Conservation (phyloP, 352 stramenopile genomes). For the Phytophthora foliorum region DNA sequence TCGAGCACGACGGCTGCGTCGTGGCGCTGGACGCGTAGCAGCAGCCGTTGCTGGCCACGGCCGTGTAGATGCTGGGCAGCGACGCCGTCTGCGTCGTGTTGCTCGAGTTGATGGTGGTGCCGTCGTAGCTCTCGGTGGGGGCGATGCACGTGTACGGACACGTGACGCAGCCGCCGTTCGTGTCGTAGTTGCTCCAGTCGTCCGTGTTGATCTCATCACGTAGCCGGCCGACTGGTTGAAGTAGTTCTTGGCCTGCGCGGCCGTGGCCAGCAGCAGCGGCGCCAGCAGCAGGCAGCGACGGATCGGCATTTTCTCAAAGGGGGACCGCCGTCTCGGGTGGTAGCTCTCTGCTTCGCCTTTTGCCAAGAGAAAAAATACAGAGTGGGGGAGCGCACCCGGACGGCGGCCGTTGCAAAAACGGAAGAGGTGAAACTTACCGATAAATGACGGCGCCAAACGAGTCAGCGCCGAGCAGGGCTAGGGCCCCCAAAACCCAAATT, state of each 20-base stretch:
- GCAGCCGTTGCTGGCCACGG: conserved; percentile 77
- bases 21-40: conserved; percentile 75
- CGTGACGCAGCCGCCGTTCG: conserved; percentile 85
- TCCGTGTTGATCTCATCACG: conserved; percentile 74
- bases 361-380: conserved; percentile 52
- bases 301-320: conserved; percentile 1
- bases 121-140: conserved; percentile 73
- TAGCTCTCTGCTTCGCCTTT: conserved; percentile 27
- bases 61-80: conserved; percentile 80
- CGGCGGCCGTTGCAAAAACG: conserved; percentile 33
- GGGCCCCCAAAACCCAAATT: conserved; percentile 18
- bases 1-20: conserved; percentile 69
- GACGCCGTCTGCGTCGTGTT: conserved; percentile 79
- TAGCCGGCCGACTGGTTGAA: conserved; percentile 83
- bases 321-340: conserved; percentile 25
- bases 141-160: conserved; percentile 90
- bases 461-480: conserved; percentile 20
- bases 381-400: conserved; percentile 18
- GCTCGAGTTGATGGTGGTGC: conserved; percentile 80
- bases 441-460: conserved; percentile 37
- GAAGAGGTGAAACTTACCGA: conserved; percentile 33
- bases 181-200: conserved; percentile 88
- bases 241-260: conserved; percentile 40
- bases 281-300: conserved; percentile 16
- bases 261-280: conserved; percentile 37